Evolutionary conservation across 768 basidiomycete genomes (phyloP), one percentile per base, ranked within the genome.

Genomic region (Naganishia vaughanmartiniae): DNA sequence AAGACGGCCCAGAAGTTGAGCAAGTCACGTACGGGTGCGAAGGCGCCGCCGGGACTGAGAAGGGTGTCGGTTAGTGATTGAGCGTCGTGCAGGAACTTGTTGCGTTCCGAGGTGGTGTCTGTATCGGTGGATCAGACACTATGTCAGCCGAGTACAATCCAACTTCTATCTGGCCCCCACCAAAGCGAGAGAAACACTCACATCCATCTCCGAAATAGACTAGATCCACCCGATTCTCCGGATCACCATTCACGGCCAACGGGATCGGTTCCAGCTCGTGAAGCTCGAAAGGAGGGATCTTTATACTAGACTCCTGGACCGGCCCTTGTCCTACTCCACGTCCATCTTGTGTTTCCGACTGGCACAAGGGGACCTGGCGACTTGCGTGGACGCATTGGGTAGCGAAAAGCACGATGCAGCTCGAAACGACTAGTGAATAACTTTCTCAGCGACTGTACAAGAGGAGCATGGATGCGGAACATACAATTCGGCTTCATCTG

Each of bases 121-220:
- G 28, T 1, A 24, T 26, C n/a, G 4, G 45, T n/a, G 31, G 57
- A 14, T 3, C 1, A 46, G 17, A 34, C 26, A 7, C 26, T 11
- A 28, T 6, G 11, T 17, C 10, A 26, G 46, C 34, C 17, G 28
- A 14, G 36, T 65, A 24, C 5, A 36, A 17, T n/a, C 21, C 10
- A 0, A 1, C 33, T 45, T 9, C 4, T 51, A 26, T 30, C 28
- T 56, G 30, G 48, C 24, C n/a, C 14, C 55, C n/a, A n/a, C n/a
- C n/a, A n/a, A 5, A 48, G 30, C 0, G 24, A n/a, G 31, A 11
- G 57, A 14, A 19, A 11, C 21, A 73, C 77, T 72, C 56, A 80
- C 80, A 81, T 31, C 80, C 80, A 70, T 81, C 80, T 0, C 78
- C 70, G 54, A 81, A 80, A 72, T 78, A 79, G 31, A 75, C 78